Evolutionary conservation across 164 flowering plant genomes (phyloP).

Genomic region (Tetrastigma voinierianum): DNA sequence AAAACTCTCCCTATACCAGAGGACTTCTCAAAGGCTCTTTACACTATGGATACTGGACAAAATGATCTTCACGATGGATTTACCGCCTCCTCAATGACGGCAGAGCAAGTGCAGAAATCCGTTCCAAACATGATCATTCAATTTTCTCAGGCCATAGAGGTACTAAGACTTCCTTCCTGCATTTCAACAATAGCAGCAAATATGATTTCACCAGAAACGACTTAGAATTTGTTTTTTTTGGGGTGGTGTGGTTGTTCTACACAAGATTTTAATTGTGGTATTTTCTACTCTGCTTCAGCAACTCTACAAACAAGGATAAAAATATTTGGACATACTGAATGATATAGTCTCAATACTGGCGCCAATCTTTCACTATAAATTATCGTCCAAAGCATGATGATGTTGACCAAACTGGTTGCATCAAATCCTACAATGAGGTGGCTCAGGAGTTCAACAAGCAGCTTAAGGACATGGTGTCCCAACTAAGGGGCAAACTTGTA

Average conservation of each 20-base stretch:
- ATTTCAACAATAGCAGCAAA: neutral
- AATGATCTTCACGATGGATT: conserved; percentile 23
- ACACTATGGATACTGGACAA: conserved; percentile 27
- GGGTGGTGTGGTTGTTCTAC: too few relatives aligned
- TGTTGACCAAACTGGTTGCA: conserved; percentile 26
- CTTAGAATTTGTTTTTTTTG: too few relatives aligned
- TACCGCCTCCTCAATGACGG: neutral
- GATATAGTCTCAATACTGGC: too few relatives aligned
- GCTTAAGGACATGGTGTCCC: conserved; percentile 19
- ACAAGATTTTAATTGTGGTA: too few relatives aligned
- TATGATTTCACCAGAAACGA: too few relatives aligned
- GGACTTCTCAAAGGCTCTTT: conserved; percentile 30
- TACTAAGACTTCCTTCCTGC: neutral
- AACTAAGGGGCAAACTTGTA: conserved; percentile 19
- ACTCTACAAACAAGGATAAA: conserved; percentile 30
- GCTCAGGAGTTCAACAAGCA: conserved; percentile 29
- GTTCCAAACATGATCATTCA: conserved; percentile 11
- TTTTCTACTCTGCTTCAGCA: conserved; percentile 10
- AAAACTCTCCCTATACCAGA: conserved; percentile 20
- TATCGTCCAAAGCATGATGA: conserved; percentile 13
- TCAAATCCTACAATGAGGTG: conserved; percentile 21
- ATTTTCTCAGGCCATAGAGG: conserved; percentile 16
- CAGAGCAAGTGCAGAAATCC: conserved; percentile 11
- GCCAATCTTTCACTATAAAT: conserved; percentile 5
- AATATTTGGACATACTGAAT: conserved; percentile 33